Base-by-base conservation (phyloP, 2,329 filamentous ascomycete genomes). In the Teratosphaeria epicoccoides region DNA sequence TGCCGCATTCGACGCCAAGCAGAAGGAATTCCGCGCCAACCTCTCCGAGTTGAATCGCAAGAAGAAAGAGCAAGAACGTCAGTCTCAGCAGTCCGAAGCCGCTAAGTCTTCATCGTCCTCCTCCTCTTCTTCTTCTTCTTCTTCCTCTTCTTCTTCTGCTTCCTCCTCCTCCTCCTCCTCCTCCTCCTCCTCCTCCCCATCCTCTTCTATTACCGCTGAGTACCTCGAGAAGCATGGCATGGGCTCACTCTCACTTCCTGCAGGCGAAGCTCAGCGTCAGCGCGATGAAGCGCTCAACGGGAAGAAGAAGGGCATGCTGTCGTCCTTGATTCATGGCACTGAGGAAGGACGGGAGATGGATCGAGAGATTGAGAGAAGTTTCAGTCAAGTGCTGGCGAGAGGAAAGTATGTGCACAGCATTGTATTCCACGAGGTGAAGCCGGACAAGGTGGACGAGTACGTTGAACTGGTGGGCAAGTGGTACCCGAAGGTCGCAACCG, bases 351-450 rank as follows among this genome's bases (percentile, higher is more conserved):
- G 90, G 55, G 87, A 95, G 73, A 81, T 96, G 68, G 93, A 98
- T 66, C 86, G 87, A 58, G 91, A 97, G 73, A 91, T 98, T 65
- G 89, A 97, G 74, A 84, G 90, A 53, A 94, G 87, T 67, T 98
- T 97, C 74, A 94, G 87, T 49, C 90, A 96, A 70, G 87, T 97
- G 44, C 76, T 98, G 45, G 93, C 93, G 23, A 81, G 93, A 59
- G 93, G 93, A 66, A 98, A 98, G 74, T 98, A 98, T 66, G 90
- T 98, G 50, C 93, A 98, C 72, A 94, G 89, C 46, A 96, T 98
- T 68, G 89, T 95, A 53, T 88, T 95, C 66, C 93, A 98, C 74
- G 82, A 94, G 56, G 93, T 98, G 59, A 89, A 94, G 73, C 89
- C 90, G 55, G 89, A 96, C 63, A 93, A 88, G 73, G 87, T 96